These are phyloP conservation scores for Argentina anserina DNA, from an alignment of 306 rosid genomes.

Conservation along the genomic window DNA sequence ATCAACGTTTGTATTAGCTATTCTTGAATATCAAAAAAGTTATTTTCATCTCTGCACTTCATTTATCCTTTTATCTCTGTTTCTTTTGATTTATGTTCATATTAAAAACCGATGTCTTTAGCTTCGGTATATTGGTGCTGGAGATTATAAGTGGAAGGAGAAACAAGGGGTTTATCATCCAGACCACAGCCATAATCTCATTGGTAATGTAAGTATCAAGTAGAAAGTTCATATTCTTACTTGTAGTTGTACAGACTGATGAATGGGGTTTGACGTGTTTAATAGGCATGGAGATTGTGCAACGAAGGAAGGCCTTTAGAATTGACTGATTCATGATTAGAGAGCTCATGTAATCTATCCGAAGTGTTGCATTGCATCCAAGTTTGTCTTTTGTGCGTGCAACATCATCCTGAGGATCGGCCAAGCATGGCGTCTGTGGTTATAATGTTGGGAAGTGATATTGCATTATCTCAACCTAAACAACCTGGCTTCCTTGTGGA, in stretches of 20 bases:
- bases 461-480: conserved; percentile 37
- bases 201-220: conserved; percentile 43
- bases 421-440: conserved; percentile 48
- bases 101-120: conserved; percentile 53
- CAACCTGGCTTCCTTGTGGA: conserved; percentile 31
- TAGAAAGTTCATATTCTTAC: not conserved
- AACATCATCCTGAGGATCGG: conserved; percentile 45
- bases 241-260: not conserved
- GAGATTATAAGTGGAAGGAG: conserved; percentile 48
- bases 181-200: conserved; percentile 34
- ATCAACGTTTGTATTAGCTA: no score
- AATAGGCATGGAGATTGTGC: conserved; percentile 37
- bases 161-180: conserved; percentile 33
- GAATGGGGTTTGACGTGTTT: not conserved
- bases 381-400: conserved; percentile 45
- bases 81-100: no score
- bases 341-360: conserved; percentile 3
- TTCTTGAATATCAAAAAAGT: no score
- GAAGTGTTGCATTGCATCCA: conserved; percentile 39
- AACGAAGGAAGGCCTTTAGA: conserved; percentile 25
- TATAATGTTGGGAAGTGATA: conserved; percentile 43
- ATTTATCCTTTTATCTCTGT: no score
- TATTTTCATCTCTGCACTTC: no score
- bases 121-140: conserved; percentile 51
- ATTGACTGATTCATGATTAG: conserved; percentile 27